phyloP scores from a whole-genome alignment of 352 stramenopile genomes.

The Phytophthora nicotianae region DNA sequence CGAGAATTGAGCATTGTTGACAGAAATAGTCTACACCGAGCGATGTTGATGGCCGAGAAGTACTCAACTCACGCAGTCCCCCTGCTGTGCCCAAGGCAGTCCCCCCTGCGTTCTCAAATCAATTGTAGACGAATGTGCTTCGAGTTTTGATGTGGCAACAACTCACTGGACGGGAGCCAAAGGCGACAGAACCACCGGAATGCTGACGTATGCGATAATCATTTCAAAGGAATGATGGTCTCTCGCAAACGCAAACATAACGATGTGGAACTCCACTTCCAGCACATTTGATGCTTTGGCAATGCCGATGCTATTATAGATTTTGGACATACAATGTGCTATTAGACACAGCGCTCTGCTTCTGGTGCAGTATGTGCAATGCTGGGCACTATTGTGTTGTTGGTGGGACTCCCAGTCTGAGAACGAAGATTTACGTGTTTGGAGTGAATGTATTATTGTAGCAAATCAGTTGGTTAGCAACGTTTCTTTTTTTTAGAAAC shows the following conservation, averaged over 20 bases:
- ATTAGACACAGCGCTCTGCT: background rate
- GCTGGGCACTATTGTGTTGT: too few species aligned
- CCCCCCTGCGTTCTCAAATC: too few species aligned
- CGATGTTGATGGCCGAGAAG: too few species aligned
- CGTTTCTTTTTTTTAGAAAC: too few species aligned
- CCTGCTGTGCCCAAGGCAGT: too few species aligned
- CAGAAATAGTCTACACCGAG: background rate
- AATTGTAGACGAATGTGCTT: background rate
- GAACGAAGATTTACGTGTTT: background rate
- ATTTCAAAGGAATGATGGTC: slow-evolving; percentile 19
- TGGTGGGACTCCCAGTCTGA: background rate
- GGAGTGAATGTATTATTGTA: too few species aligned
- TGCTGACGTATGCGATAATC: slow-evolving; percentile 17
- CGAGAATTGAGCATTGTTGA: background rate
- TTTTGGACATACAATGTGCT: background rate
- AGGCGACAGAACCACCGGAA: slow-evolving; percentile 30
- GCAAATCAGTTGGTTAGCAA: slow-evolving; percentile 16
- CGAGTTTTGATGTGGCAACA: background rate
- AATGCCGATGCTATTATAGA: background rate
- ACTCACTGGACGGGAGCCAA: background rate
- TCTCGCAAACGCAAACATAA: slow-evolving; percentile 12
- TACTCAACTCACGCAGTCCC: too few species aligned
- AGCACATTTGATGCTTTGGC: background rate
- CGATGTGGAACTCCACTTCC: slow-evolving; percentile 2
- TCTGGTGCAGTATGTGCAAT: too few species aligned